These are phyloP conservation scores for Solanum ossicruentum DNA, from an alignment of 257 asterid genomes.

Conservation along the genomic window DNA sequence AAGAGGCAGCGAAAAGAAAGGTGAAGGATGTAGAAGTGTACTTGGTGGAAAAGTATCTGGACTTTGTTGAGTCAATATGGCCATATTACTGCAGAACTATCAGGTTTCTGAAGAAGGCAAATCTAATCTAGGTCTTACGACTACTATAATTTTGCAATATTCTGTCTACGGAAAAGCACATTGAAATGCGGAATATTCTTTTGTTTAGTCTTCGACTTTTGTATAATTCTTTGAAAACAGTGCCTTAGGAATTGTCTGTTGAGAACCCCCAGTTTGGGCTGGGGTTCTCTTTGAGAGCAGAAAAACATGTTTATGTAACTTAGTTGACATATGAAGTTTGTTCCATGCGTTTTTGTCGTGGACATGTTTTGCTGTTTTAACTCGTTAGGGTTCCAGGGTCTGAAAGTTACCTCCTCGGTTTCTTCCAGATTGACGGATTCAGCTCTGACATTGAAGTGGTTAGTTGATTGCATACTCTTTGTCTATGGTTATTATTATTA, in stretches of 20 bases:
- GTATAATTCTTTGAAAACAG: neutral
- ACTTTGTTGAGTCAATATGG: conserved; percentile 58
- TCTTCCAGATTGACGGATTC: neutral
- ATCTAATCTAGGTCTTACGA: conserved; percentile 32
- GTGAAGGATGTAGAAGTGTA: conserved; percentile 31
- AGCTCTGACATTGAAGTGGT: neutral
- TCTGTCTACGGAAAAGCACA: neutral
- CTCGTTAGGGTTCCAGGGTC: neutral
- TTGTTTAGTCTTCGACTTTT: neutral
- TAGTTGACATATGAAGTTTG: neutral
- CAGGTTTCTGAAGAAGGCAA: conserved; percentile 71
- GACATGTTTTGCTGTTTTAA: neutral
- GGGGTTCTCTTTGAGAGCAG: conserved; percentile 5
- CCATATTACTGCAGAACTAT: conserved; percentile 58
- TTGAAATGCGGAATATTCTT: neutral
- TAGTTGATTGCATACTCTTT: neutral
- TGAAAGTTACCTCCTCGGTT: neutral
- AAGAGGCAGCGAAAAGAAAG: conserved; percentile 18
- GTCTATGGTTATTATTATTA: neutral
- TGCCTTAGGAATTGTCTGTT: neutral
- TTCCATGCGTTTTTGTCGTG: neutral
- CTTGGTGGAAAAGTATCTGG: conserved; percentile 51
- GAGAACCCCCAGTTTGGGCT: conserved; percentile 11
- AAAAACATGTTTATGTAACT: neutral
- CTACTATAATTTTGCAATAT: neutral